Base-by-base conservation (phyloP, 495 filamentous ascomycete species). In the Trichoderma virens region DNA sequence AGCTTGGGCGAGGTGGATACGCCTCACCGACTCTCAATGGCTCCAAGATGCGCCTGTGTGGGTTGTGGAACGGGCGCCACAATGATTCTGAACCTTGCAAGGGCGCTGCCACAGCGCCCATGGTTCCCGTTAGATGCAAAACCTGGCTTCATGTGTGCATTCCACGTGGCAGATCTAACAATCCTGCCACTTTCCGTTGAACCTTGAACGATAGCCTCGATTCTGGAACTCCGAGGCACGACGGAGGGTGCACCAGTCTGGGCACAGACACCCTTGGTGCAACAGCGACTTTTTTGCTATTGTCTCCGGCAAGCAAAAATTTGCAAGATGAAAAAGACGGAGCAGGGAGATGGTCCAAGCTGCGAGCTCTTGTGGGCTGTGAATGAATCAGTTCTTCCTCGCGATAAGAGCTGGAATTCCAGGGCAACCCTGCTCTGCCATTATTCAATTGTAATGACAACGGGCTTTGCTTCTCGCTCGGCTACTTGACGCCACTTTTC, bases 121-220 rank as follows among this genome's bases (percentile, higher is more conserved):
- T 11, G 51, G 20, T 30, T 56, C 27, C 51, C 51, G 51, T 56
- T 56, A 56, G 51, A 30, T 56, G 51, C 51, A 56, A 56, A 28
- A 56, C 23, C 23, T 27, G 23, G 23, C 20, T 30, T 56, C 51
- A 16, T n/a, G 51, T 56, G 23, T 56, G 51, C 18, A 16, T 56
- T 23, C 51, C 51, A 56, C 51, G 51, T 56, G 51, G 51, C 25
- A 56, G 51, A 56, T 56, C 51, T 56, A n/a, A 47, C n/a, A 20
- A 7, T 56, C n/a, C 51, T 56, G 51, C 51, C 27, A 56, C 51
- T 56, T 47, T 20, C 43, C 43, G 43, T 23, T 5, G 43, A 23
- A 4, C 18, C 43, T 47, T 7, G 43, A 62, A 39, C 38, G 18
- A 18, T 20, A 3, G 16, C 18, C 43, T 6, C 18, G 18, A 5